These are phyloP conservation scores for Calonectria pteridis DNA, from an alignment of 2,329 filamentous ascomycete species.

Conservation along the genomic window DNA sequence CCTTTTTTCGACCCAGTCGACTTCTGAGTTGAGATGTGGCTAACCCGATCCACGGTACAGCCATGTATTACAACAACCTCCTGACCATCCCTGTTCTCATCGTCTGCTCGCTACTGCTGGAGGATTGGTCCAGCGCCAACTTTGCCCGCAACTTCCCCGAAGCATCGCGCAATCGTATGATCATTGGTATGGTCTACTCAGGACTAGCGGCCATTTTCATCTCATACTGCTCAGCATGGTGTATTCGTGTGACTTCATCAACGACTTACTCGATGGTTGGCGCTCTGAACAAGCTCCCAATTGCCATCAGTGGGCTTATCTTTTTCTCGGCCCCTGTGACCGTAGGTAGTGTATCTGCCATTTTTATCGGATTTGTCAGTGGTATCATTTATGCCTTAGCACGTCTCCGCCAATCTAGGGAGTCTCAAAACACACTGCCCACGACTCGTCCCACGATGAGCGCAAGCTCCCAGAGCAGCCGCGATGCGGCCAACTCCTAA, in stretches of 20 bases:
- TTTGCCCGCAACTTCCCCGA: conserved; percentile 87
- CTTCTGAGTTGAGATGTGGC: conserved; percentile 25
- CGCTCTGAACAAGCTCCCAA: conserved; percentile 96
- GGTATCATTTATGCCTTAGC: conserved; percentile 84
- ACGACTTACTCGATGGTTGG: conserved; percentile 99
- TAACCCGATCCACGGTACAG: conserved; percentile 62
- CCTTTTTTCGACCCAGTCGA: not conserved
- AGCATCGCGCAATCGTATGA: conserved; percentile 82
- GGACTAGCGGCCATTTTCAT: conserved; percentile 96
- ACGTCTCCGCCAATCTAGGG: conserved; percentile 78
- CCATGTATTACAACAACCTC: conserved; percentile 99
- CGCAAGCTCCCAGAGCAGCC: conserved; percentile 90
- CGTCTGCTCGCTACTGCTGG: conserved; percentile 81
- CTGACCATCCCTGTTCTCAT: conserved; percentile 94
- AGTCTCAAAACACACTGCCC: conserved; percentile 75
- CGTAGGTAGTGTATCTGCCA: conserved; percentile 90
- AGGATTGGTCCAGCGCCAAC: conserved; percentile 93
- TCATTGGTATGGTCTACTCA: conserved; percentile 93
- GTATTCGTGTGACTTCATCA: conserved; percentile 95
- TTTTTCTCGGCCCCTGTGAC: conserved; percentile 98
- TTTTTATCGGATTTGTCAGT: conserved; percentile 89
- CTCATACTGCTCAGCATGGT: conserved; percentile 99
- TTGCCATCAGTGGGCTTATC: conserved; percentile 89
- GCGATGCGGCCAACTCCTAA: conserved; percentile 79
- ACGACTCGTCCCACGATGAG: conserved; percentile 79